phyloP scores from a whole-genome alignment of 164 flowering plant species.

The Nelumbo lutea region DNA sequence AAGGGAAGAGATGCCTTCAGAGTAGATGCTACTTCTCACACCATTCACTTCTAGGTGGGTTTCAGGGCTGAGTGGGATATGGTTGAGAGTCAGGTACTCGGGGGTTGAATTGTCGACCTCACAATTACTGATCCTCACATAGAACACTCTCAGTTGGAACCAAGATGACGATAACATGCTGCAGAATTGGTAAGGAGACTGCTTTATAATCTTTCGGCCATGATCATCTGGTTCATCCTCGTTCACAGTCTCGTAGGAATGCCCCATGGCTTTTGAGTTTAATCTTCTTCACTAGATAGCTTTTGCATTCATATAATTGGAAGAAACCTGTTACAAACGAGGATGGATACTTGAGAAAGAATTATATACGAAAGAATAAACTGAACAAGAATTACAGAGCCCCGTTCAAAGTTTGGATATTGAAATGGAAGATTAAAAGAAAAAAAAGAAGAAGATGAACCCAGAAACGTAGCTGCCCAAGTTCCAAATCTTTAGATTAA shows the following conservation, averaged over 20 bases:
- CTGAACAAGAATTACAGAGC: neutral
- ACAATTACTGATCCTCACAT: conserved; percentile 65
- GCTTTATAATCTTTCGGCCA: conserved; percentile 24
- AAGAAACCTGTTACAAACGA: neutral
- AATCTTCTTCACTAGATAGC: neutral
- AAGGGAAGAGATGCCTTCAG: conserved; percentile 51
- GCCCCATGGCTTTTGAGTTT: conserved; percentile 33
- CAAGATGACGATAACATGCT: conserved; percentile 39
- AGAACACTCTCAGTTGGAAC: conserved; percentile 82
- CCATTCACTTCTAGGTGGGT: conserved; percentile 82
- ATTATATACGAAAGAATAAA: neutral
- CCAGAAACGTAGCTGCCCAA: neutral
- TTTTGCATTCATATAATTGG: neutral
- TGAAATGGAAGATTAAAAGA: neutral
- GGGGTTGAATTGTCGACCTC: conserved; percentile 66
- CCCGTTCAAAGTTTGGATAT: neutral
- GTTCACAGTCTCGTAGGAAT: conserved; percentile 23
- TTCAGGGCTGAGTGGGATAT: conserved; percentile 62
- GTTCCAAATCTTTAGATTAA: neutral
- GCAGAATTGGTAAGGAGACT: conserved; percentile 26
- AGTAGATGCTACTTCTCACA: conserved; percentile 43
- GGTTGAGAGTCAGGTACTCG: conserved; percentile 59
- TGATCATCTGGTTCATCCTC: conserved; percentile 30
- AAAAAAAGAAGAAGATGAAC: neutral
- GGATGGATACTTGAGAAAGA: neutral